Conservation (phyloP, 2,329 filamentous ascomycete species). For the Calonectria multiphialidica region DNA sequence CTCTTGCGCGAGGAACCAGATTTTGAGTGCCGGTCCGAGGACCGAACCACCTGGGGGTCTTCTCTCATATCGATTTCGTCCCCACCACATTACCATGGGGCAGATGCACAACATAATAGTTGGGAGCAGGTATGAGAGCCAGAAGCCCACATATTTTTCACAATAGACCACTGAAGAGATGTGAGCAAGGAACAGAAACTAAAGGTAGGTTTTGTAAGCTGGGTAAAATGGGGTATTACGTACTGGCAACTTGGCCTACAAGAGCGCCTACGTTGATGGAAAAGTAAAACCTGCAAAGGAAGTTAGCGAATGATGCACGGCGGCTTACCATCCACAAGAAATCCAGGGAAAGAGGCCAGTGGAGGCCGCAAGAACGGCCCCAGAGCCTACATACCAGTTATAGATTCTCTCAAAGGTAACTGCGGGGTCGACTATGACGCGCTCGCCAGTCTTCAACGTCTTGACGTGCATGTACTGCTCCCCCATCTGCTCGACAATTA, state of each 20-base stretch:
- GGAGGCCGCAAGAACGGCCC: too few species aligned
- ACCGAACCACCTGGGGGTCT: constrained; percentile 76
- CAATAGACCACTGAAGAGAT: constrained; percentile 68
- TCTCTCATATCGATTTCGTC: constrained; percentile 68
- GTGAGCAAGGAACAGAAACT: background rate
- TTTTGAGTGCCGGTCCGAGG: constrained; percentile 71
- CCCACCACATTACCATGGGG: constrained; percentile 71
- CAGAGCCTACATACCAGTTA: constrained; percentile 56
- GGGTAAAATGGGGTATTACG: background rate
- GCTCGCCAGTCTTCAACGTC: constrained; percentile 67
- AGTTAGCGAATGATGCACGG: background rate
- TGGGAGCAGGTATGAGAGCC: constrained; percentile 76
- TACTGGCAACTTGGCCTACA: constrained; percentile 68
- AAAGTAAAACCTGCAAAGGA: constrained; percentile 70
- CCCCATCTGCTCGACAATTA: constrained; percentile 75
- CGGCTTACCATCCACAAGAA: too few species aligned
- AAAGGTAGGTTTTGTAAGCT: background rate
- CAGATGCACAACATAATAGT: constrained; percentile 74
- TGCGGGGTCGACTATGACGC: constrained; percentile 74
- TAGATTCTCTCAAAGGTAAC: constrained; percentile 74
- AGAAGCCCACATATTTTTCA: constrained; percentile 82
- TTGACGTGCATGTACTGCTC: constrained; percentile 67
- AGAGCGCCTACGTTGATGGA: constrained; percentile 79
- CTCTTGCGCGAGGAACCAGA: constrained; percentile 73
- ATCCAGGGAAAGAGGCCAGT: background rate